Evolutionary conservation across 73 alveolate species (phyloP).

Genomic region (Paramecium biaurelia): DNA sequence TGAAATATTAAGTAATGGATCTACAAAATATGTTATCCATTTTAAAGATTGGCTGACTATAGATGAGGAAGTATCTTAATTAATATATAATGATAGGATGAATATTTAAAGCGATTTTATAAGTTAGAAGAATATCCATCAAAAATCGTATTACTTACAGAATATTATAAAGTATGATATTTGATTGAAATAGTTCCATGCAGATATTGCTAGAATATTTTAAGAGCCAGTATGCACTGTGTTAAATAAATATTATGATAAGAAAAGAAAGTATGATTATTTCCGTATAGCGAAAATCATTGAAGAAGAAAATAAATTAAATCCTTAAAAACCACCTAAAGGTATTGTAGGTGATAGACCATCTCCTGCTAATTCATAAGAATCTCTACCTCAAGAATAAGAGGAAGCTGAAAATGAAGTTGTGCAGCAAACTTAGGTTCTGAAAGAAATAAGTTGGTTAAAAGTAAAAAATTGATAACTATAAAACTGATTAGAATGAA

Average conservation of each 20-base stretch:
- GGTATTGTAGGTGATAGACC: conserved; percentile 66
- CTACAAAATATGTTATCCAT: neutral
- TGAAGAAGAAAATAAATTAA: conserved; percentile 61
- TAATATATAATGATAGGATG: conserved; percentile 3
- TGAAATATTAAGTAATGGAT: conserved; percentile 13
- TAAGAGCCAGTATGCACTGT: conserved; percentile 43
- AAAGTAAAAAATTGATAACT: neutral
- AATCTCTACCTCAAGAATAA: neutral
- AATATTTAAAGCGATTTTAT: conserved; percentile 49
- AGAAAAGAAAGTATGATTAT: conserved; percentile 56
- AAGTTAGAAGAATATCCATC: conserved; percentile 51
- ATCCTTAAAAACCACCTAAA: conserved; percentile 64
- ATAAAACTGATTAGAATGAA: neutral
- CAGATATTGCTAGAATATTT: conserved; percentile 59
- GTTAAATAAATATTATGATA: conserved; percentile 53
- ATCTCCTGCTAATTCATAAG: conserved; percentile 38
- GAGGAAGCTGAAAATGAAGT: neutral
- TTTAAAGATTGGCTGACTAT: conserved; percentile 17
- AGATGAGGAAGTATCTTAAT: conserved; percentile 26
- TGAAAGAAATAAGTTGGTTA: conserved; percentile 1
- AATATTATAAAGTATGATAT: conserved; percentile 38
- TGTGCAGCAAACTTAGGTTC: neutral
- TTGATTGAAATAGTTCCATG: conserved; percentile 27
- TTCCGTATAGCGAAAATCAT: conserved; percentile 58
- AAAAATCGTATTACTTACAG: conserved; percentile 52